Evolutionary conservation across 345 rosid species (phyloP).

Genomic region (Combretum micranthum): DNA sequence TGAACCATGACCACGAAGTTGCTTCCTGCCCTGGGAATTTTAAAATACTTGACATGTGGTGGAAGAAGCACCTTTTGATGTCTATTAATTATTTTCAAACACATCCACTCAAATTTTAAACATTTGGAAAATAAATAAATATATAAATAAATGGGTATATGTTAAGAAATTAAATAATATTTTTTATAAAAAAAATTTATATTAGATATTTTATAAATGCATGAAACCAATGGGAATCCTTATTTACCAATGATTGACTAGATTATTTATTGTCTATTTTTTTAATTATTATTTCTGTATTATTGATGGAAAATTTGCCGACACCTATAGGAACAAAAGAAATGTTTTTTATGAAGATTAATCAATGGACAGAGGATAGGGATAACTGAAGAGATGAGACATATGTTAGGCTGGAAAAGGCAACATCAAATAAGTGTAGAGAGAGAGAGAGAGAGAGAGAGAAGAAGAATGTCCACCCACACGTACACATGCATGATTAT

Average conservation of each 20-base stretch:
- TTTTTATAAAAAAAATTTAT: no score
- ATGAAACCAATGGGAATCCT: no score
- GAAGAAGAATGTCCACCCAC: slow-evolving; percentile 36
- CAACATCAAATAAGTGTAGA: not conserved
- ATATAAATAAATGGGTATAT: no score
- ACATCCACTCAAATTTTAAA: not conserved
- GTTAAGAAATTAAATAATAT: no score
- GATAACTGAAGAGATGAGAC: not conserved
- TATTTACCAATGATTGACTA: no score
- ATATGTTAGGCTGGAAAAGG: not conserved
- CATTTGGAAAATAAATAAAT: no score
- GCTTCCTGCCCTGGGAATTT: slow-evolving; percentile 5
- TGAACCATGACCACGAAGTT: no score
- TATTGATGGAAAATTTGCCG: no score
- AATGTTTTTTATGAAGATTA: not conserved
- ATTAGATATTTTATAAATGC: no score
- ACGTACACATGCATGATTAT: slow-evolving; percentile 37
- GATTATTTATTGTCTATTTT: no score
- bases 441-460: slow-evolving; percentile 9
- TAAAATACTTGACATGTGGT: slow-evolving; percentile 7
- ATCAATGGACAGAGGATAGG: not conserved
- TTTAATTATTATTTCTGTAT: no score
- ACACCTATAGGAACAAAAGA: no score
- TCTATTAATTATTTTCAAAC: slow-evolving; percentile 7
- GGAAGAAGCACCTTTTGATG: slow-evolving; percentile 4